These are phyloP conservation scores for Jaapia argillacea DNA, from an alignment of 768 basidiomycete genomes.

Conservation along the genomic window DNA sequence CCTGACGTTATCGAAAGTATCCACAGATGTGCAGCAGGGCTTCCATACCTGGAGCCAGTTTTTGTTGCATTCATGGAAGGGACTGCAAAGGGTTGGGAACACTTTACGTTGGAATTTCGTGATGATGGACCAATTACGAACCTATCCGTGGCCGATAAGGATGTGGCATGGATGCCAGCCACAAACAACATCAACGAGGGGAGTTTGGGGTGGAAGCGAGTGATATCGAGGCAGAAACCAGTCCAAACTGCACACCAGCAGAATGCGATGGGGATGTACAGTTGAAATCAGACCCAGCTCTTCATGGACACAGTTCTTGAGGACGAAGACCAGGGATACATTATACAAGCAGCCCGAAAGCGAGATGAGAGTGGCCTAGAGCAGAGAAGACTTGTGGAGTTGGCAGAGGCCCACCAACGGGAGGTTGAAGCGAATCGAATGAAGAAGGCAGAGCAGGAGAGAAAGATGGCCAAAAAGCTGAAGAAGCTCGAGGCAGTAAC, in stretches of 20 bases:
- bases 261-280: neutral
- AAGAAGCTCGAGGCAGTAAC: neutral
- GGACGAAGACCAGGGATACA: neutral
- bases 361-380: neutral
- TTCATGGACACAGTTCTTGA: neutral
- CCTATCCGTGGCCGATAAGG: constrained; percentile 2
- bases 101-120: constrained; percentile 7
- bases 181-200: constrained; percentile 16
- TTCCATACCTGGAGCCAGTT: constrained; percentile 7
- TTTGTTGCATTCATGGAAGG: constrained; percentile 13
- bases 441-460: neutral
- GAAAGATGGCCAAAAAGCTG: neutral
- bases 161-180: constrained; percentile 6
- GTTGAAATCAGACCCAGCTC: neutral
- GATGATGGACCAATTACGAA: constrained; percentile 7
- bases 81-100: constrained; percentile 5
- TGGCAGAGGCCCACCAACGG: neutral
- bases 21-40: neutral
- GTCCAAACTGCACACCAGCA: neutral
- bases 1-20: neutral
- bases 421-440: neutral
- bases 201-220: constrained; percentile 4
- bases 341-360: neutral
- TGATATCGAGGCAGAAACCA: neutral
- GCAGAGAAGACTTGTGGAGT: neutral